Conservation (phyloP, 2,329 filamentous ascomycete species). For the Arthroderma sp. region DNA sequence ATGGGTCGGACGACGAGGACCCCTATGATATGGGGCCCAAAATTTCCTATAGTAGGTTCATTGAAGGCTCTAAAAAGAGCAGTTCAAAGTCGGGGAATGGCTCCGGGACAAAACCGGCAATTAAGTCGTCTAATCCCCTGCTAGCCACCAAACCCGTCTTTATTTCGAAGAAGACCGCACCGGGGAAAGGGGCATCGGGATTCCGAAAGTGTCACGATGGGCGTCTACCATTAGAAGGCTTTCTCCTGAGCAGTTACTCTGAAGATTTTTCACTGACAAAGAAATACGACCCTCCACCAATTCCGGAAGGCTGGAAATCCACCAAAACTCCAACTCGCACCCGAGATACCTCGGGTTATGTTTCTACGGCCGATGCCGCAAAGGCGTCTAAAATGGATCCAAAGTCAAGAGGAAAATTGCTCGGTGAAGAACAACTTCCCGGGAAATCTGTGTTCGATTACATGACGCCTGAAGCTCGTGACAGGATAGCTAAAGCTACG, state of each 20-base stretch:
- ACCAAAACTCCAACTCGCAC: slow-evolving; percentile 32
- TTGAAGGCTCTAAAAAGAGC: slow-evolving; percentile 73
- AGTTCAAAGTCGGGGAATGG: slow-evolving; percentile 43
- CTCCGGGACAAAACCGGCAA: slow-evolving; percentile 24
- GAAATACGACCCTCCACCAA: slow-evolving; percentile 31
- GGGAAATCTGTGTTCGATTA: slow-evolving; percentile 96
- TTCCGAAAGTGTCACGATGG: slow-evolving; percentile 71
- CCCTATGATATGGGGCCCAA: slow-evolving; percentile 83
- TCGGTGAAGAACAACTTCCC: slow-evolving; percentile 69
- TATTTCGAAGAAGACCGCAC: slow-evolving; percentile 50
- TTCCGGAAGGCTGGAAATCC: slow-evolving; percentile 55
- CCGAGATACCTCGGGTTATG: slow-evolving; percentile 32
- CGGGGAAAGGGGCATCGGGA: slow-evolving; percentile 32
- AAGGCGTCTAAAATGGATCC: slow-evolving; percentile 64
- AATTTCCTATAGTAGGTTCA: slow-evolving; percentile 71
- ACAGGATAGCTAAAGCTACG: slow-evolving; percentile 60
- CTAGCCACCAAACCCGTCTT: slow-evolving; percentile 59
- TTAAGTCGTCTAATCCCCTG: slow-evolving; percentile 48
- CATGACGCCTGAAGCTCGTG: slow-evolving; percentile 62
- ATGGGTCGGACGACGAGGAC: slow-evolving; percentile 88
- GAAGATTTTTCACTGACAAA: slow-evolving; percentile 26
- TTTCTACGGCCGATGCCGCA: slow-evolving; percentile 64
- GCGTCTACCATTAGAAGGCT: slow-evolving; percentile 64
- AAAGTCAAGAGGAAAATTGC: slow-evolving; percentile 59
- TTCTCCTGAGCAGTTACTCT: slow-evolving; percentile 51